These are phyloP conservation scores for Pythium coloratum DNA, from an alignment of 352 stramenopile genomes.

Conservation along the genomic window DNA sequence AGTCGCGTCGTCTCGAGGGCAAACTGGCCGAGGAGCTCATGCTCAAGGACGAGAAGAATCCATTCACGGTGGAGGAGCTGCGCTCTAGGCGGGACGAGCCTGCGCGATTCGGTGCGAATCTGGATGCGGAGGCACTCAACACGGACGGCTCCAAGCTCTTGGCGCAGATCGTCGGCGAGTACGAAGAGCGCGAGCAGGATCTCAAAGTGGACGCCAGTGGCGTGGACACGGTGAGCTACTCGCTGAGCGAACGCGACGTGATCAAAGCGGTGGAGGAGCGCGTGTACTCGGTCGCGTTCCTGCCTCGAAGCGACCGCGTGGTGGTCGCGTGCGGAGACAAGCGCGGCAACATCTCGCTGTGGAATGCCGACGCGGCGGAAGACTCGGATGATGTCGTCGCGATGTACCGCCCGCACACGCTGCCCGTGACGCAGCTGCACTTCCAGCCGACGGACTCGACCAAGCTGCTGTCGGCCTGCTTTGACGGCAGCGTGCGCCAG, in stretches of 20 bases:
- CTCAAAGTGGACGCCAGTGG: slow-evolving; percentile 39
- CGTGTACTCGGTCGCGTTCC: slow-evolving; percentile 79
- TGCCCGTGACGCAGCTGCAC: slow-evolving; percentile 64
- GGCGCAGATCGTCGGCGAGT: slow-evolving; percentile 35
- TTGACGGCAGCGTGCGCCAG: slow-evolving; percentile 63
- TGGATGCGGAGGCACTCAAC: slow-evolving; percentile 39
- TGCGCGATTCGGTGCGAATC: slow-evolving; percentile 27
- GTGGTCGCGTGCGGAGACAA: slow-evolving; percentile 77
- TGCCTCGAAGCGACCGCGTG: slow-evolving; percentile 58
- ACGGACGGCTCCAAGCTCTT: slow-evolving; percentile 41
- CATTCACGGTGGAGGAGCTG: slow-evolving; percentile 5
- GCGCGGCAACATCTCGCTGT: slow-evolving; percentile 69
- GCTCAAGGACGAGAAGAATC: slow-evolving; percentile 23
- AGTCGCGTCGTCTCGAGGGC: slow-evolving; percentile 65
- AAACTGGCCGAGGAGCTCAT: slow-evolving; percentile 49
- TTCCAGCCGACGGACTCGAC: slow-evolving; percentile 45
- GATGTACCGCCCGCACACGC: slow-evolving; percentile 67
- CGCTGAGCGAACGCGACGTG: slow-evolving; percentile 52
- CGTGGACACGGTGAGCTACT: slow-evolving; percentile 48
- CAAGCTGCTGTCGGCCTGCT: slow-evolving; percentile 70
- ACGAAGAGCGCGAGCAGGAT: slow-evolving; percentile 37
- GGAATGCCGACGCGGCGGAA: slow-evolving; percentile 38
- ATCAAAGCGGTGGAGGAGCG: slow-evolving; percentile 72
- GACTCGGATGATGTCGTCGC: slow-evolving; percentile 39
- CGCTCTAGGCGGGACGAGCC: not conserved